These are phyloP conservation scores for Alternaria consortialis DNA, from an alignment of 2,329 filamentous ascomycete genomes.

Conservation along the genomic window DNA sequence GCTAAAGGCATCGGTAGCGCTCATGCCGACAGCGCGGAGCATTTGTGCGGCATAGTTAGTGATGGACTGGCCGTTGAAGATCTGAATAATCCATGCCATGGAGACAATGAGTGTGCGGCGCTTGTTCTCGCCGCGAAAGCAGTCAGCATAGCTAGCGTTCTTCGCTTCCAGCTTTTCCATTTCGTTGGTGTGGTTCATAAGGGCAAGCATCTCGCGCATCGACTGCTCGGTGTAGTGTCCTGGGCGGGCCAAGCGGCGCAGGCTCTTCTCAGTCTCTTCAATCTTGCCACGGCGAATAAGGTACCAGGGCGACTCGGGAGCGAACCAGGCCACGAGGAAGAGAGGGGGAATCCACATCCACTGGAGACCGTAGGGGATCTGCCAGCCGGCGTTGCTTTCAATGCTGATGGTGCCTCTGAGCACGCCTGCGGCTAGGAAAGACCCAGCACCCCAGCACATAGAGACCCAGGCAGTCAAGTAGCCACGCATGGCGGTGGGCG, in stretches of 20 bases:
- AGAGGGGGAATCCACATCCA: conserved; percentile 70
- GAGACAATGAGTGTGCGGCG: conserved; percentile 68
- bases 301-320: conserved; percentile 68
- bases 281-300: conserved; percentile 70
- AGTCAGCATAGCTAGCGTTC: conserved; percentile 78
- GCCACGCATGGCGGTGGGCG: conserved; percentile 59
- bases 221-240: conserved; percentile 63
- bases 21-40: conserved; percentile 52
- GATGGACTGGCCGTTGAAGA: conserved; percentile 28
- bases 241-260: conserved; percentile 65
- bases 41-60: conserved; percentile 51
- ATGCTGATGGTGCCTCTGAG: conserved; percentile 70
- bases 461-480: conserved; percentile 67
- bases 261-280: conserved; percentile 66
- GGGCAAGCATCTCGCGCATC: conserved; percentile 68
- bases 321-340: conserved; percentile 12
- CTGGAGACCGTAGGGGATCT: conserved; percentile 62
- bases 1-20: conserved; percentile 44
- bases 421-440: conserved; percentile 73
- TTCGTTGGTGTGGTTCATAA: conserved; percentile 86
- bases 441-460: conserved; percentile 76
- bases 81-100: conserved; percentile 54
- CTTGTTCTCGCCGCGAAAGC: conserved; percentile 70
- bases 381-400: conserved; percentile 69
- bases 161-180: conserved; percentile 71